phyloP scores from a whole-genome alignment of 441 rosid species.

The Raphanus hybrid region DNA sequence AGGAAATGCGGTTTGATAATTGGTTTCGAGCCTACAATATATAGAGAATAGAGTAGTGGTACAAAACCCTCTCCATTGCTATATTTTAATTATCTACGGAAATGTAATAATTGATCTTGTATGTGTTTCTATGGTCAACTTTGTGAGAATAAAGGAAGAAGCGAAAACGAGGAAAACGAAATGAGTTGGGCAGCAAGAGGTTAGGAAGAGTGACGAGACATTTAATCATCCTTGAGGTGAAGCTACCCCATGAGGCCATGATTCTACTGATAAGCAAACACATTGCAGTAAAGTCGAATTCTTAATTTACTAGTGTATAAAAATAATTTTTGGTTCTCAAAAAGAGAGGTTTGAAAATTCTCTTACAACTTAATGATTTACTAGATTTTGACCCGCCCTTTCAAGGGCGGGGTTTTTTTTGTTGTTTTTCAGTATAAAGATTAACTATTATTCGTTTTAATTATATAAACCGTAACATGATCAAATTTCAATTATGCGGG shows the following conservation, averaged over 20 bases:
- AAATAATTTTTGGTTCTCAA: background rate
- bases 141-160: too few relatives aligned
- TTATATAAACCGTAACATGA: too few relatives aligned
- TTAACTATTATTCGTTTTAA: too few relatives aligned
- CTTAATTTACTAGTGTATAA: conserved; percentile 24
- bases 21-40: background rate
- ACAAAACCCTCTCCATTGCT: background rate
- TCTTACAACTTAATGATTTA: conserved; percentile 34
- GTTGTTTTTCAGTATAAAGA: too few relatives aligned
- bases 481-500: too few relatives aligned
- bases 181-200: conserved; percentile 35
- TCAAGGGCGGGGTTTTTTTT: too few relatives aligned
- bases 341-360: too few relatives aligned
- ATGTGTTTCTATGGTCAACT: too few relatives aligned
- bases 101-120: too few relatives aligned
- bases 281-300: conserved; percentile 41
- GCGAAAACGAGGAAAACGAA: too few relatives aligned
- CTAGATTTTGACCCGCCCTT: too few relatives aligned
- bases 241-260: conserved; percentile 33
- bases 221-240: conserved; percentile 39
- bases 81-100: too few relatives aligned
- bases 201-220: conserved; percentile 42
- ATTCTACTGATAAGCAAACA: conserved; percentile 42
- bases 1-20: background rate
- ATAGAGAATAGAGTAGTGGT: background rate